Percentiles rank a stretch among this genome's conserved stretches.
Conservation (phyloP, 1,139 yeast species). For the Pichia sp. region DNA sequence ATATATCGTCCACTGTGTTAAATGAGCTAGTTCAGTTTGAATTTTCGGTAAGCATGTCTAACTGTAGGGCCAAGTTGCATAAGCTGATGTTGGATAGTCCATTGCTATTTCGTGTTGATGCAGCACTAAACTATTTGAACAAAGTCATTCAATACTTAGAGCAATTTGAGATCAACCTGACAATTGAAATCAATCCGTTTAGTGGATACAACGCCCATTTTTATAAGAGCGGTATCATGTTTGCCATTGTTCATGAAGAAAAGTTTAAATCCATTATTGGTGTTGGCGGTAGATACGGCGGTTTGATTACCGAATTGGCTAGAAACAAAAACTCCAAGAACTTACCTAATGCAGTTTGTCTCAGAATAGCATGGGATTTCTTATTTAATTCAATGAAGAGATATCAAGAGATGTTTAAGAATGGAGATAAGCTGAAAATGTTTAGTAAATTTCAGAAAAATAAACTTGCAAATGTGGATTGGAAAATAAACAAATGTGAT, state of each 20-base stretch:
- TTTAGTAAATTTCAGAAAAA: conserved; percentile 27
- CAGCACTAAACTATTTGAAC: conserved; percentile 49
- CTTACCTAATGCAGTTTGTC: conserved; percentile 69
- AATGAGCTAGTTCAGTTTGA: conserved; percentile 78
- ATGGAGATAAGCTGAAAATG: conserved; percentile 12
- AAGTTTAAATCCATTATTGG: conserved; percentile 49
- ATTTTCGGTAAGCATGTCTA: conserved; percentile 58
- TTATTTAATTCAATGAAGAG: conserved; percentile 42
- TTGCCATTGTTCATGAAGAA: conserved; percentile 56
- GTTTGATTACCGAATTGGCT: conserved; percentile 54
- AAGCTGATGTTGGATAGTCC: conserved; percentile 75
- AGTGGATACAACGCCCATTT: conserved; percentile 76
- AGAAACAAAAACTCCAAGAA: conserved; percentile 27
- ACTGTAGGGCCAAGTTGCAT: conserved; percentile 52
- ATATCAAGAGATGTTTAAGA: conserved; percentile 35
- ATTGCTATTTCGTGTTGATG: conserved; percentile 49
- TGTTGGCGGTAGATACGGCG: conserved; percentile 91
- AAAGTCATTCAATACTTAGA: conserved; percentile 48
- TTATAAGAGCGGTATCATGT: conserved; percentile 78
- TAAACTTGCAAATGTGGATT: conserved; percentile 27
- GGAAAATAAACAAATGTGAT: conserved; percentile 60
- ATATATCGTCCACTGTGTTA: conserved; percentile 71
- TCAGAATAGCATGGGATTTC: conserved; percentile 63
- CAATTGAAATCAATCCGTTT: conserved; percentile 54
- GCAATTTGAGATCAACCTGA: conserved; percentile 44